These are phyloP conservation scores for Fusarium illudens DNA, from an alignment of 2,329 filamentous ascomycete species.

Conservation along the genomic window DNA sequence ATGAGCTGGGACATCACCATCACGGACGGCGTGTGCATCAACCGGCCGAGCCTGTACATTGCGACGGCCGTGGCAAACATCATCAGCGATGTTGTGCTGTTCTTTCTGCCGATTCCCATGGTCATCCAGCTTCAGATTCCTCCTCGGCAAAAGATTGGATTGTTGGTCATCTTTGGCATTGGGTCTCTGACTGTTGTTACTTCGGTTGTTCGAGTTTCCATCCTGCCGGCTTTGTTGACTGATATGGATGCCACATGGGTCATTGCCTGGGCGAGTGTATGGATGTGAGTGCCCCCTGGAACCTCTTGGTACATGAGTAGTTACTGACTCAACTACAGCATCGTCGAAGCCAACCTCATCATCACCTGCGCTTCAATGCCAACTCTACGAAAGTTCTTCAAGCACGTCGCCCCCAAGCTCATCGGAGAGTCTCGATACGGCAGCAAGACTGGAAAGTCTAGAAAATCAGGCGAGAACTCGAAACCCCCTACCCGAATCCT, in stretches of 20 bases:
- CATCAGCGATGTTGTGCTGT: slow-evolving; percentile 56
- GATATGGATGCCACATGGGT: slow-evolving; percentile 44
- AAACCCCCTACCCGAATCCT: slow-evolving; percentile 14
- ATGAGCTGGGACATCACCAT: slow-evolving; percentile 44
- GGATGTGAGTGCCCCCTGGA: slow-evolving; percentile 38
- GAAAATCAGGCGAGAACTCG: slow-evolving; percentile 9
- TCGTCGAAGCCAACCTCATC: slow-evolving; percentile 51
- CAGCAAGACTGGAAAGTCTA: slow-evolving; percentile 34
- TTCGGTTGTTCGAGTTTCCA: slow-evolving; percentile 42
- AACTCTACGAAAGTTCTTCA: slow-evolving; percentile 51
- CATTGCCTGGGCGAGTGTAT: slow-evolving; percentile 40
- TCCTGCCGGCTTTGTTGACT: slow-evolving; percentile 42
- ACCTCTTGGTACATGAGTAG: background rate
- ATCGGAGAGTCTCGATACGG: slow-evolving; percentile 41
- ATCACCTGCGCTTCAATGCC: slow-evolving; percentile 53
- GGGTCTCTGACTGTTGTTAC: slow-evolving; percentile 50
- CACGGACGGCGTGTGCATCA: slow-evolving; percentile 51
- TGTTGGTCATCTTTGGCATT: slow-evolving; percentile 55
- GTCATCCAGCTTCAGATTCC: slow-evolving; percentile 57
- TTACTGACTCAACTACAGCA: slow-evolving; percentile 2
- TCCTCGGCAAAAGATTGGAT: slow-evolving; percentile 55
- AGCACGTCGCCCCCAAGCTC: slow-evolving; percentile 47
- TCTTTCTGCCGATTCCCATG: slow-evolving; percentile 56
- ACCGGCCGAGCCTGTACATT: slow-evolving; percentile 58
- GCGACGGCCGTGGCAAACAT: slow-evolving; percentile 58